Evolutionary conservation across 345 rosid species (phyloP), one percentile per base, ranked within the genome.

Genomic region (Excoecaria agallocha): DNA sequence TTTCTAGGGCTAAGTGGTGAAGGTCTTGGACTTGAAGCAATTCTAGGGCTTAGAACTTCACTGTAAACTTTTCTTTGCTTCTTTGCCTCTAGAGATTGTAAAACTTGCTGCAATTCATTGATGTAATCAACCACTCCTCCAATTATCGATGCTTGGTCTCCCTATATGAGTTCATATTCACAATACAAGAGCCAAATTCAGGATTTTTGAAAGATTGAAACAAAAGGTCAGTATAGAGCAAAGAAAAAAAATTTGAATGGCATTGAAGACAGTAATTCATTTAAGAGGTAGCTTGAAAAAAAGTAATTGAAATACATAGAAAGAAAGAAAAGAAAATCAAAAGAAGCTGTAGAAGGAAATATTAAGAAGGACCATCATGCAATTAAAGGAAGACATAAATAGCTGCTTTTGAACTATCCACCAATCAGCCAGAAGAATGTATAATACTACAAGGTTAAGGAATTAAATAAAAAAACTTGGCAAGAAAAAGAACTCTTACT

Each of bases 81-180:
- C 82, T 93, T 96, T 77, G 97, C 89, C 69, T 93, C 97, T 0
- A 96, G 85, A 2, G 98, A 89, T 54, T 90, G 94, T 6, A 96
- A 91, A 73, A 96, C 74, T 84, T 96, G 99, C 65, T 93, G 97
- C 79, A 96, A 80, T 82, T 96, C 99, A 30, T 85, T 90, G 77
- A 96, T 91, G 87, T 93, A 96, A 75, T 96, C 97, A 73, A 93
- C 96, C 9, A 96, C 99, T 6, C 99, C 99, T 55, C 96, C 98
- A 45, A 96, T 96, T 46, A 93, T 93, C 20, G 99, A 96, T 74
- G 99, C 99, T 88, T 93, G 99, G 79, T 96, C 99, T 71, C 98
- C 98, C 98, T 96, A 30, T 24, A 22, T 67, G 13, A 15, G 17
- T 17, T 52, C 8, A 52, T 8, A 16, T 19, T 16, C 48, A 5